Base-by-base conservation (phyloP, 1,284 basidiomycete genomes). In the Ustilago loliicola region DNA sequence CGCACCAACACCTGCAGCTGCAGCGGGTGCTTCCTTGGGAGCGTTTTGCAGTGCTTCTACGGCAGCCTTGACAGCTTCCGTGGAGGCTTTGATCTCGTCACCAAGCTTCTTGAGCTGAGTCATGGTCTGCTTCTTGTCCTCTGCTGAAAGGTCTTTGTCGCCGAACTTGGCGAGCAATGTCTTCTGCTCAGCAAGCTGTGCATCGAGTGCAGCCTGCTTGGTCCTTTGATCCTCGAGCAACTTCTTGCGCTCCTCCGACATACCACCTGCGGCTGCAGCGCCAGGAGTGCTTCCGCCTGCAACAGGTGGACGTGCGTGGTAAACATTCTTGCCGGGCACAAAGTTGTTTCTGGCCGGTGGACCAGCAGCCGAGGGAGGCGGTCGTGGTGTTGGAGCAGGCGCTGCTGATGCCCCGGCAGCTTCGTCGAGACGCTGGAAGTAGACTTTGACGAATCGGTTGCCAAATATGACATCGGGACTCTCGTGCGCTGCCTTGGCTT, bases 381-480 rank as follows among this genome's bases (percentile, higher is more conserved):
- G 91, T 4, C 92, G 92, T 36, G 93, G 93, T 55, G 96, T 88
- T 87, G 92, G 90, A 76, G 91, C 89, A 61, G 91, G 88, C 1
- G 94, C 94, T 19, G 88, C 89, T 72, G 90, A 91, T 10, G 60
- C 13, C 19, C 94, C 94, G 17, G 88, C 89, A 73, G 90, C 91
- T 17, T 83, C 80, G 15, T 85, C 83, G 10, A 85, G 70, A 36
- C 80, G 80, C 66, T 86, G 84, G 77, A 86, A 86, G 70, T 83
- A 86, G 23, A 86, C 78, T 92, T 96, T 97, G 80, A 98, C 95
- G 85, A 98, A 98, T 47, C 96, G 91, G 81, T 95, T 96, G 19
- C 91, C 92, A 84, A 98, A 97, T 29, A 98, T 92, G 19, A 95
- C 94, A 71, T 96, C 94, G 84, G 96, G 94, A 29, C 91, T 92